These are phyloP conservation scores for Parmales sp. DNA, from an alignment of 108 stramenopile genomes.

Conservation along the genomic window DNA sequence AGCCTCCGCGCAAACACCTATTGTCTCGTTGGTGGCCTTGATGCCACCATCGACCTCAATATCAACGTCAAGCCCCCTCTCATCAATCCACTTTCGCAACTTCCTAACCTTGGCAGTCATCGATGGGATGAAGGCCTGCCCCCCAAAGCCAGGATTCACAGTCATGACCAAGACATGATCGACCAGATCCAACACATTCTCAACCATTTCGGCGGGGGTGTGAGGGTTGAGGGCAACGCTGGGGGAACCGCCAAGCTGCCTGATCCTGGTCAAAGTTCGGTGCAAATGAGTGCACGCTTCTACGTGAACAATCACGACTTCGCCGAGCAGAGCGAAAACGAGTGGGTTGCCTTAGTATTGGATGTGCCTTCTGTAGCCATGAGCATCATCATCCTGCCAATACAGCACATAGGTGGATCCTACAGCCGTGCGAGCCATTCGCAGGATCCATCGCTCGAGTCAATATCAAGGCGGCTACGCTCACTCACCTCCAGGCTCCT, in stretches of 20 bases:
- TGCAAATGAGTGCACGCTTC: slow-evolving; percentile 15
- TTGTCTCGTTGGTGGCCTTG: slow-evolving; percentile 25
- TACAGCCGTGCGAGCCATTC: too few relatives aligned
- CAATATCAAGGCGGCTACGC: too few relatives aligned
- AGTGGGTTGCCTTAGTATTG: too few relatives aligned
- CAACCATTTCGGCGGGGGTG: slow-evolving; percentile 23
- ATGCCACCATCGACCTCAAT: slow-evolving; percentile 44
- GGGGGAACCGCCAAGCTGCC: slow-evolving; percentile 1
- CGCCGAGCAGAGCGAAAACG: too few relatives aligned
- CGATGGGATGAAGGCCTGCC: slow-evolving; percentile 41
- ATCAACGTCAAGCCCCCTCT: slow-evolving; percentile 18
- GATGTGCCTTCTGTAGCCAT: too few relatives aligned
- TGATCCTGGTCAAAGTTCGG: slow-evolving; percentile 2
- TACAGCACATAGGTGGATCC: too few relatives aligned
- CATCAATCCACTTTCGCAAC: slow-evolving; percentile 27
- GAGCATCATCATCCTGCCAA: too few relatives aligned
- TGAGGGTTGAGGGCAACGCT: slow-evolving; percentile 34
- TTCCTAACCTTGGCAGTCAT: slow-evolving; percentile 36
- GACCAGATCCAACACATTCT: slow-evolving; percentile 31
- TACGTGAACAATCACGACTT: slow-evolving; percentile 12
- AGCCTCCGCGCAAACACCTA: slow-evolving; percentile 31
- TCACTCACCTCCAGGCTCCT: slow-evolving; percentile 13
- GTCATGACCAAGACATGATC: slow-evolving; percentile 53
- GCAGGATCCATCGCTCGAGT: too few relatives aligned
- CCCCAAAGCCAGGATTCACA: slow-evolving; percentile 57